These are phyloP conservation scores for Colletotrichum spinosum DNA, from an alignment of 2,329 filamentous ascomycete species.

Conservation along the genomic window DNA sequence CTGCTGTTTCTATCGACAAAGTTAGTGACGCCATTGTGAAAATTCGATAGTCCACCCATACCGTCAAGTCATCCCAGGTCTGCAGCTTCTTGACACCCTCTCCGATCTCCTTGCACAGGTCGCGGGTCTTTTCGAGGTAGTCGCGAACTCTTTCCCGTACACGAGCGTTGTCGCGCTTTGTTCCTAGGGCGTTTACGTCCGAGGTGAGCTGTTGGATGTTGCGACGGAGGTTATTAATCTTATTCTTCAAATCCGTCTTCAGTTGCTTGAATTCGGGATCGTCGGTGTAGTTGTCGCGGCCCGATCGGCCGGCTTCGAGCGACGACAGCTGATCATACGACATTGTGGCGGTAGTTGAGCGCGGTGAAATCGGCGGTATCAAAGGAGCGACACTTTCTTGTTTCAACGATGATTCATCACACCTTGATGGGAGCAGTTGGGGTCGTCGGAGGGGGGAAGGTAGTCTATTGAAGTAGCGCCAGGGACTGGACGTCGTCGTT, in stretches of 20 bases:
- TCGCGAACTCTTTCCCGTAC: conserved; percentile 92
- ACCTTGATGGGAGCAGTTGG: conserved; percentile 1
- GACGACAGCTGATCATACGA: conserved; percentile 90
- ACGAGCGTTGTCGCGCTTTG: conserved; percentile 89
- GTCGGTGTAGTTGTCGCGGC: conserved; percentile 82
- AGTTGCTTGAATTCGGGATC: conserved; percentile 91
- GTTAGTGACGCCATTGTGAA: neutral
- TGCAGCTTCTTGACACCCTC: conserved; percentile 95
- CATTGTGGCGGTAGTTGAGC: conserved; percentile 64
- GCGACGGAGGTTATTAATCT: conserved; percentile 88
- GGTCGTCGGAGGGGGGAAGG: neutral
- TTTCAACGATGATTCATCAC: neutral
- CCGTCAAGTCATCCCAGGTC: conserved; percentile 85
- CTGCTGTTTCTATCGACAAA: conserved; percentile 78
- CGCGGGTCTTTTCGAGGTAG: conserved; percentile 85
- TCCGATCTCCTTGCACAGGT: conserved; percentile 89
- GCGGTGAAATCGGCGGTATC: neutral
- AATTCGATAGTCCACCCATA: conserved; percentile 53
- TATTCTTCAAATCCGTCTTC: conserved; percentile 85
- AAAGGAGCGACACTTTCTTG: conserved; percentile 5
- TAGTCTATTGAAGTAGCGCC: conserved; percentile 4
- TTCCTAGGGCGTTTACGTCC: conserved; percentile 88
- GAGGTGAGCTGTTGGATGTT: conserved; percentile 88
- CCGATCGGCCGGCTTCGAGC: conserved; percentile 81
- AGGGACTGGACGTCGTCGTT: conserved; percentile 35